Evolutionary conservation across 306 rosid genomes (phyloP).

Genomic region (Vigna mungo): DNA sequence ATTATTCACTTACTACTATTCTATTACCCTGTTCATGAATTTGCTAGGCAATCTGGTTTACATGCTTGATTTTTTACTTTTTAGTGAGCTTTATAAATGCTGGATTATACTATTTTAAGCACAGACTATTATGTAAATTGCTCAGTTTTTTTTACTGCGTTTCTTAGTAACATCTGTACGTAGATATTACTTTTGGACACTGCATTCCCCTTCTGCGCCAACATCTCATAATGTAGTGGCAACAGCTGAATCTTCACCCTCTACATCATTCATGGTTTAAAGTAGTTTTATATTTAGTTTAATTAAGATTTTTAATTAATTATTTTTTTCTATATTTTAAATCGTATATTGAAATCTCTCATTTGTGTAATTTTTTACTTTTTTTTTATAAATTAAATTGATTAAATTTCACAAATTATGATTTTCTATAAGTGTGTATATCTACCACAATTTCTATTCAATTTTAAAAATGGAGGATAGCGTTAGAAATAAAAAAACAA

Average conservation of each 20-base stretch:
- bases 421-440: no score
- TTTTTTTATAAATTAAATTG: no score
- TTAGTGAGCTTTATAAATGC: not conserved
- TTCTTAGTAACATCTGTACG: conserved; percentile 12
- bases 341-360: no score
- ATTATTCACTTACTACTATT: not conserved
- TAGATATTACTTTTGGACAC: not conserved
- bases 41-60: conserved; percentile 30
- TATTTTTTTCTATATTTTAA: no score
- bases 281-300: not conserved
- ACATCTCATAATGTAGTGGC: not conserved
- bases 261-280: conserved; percentile 1
- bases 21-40: conserved; percentile 46
- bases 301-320: no score
- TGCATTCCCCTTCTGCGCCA: not conserved
- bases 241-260: not conserved
- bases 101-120: conserved; percentile 32
- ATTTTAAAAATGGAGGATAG: not conserved
- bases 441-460: not conserved
- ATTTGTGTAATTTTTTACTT: no score
- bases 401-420: no score
- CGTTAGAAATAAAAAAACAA: no score
- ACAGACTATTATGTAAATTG: conserved; percentile 43
- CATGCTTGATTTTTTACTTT: conserved; percentile 22
- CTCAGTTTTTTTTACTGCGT: not conserved